These are phyloP conservation scores for Neurospora sp. DNA, from an alignment of 495 filamentous ascomycete species.

Conservation along the genomic window DNA sequence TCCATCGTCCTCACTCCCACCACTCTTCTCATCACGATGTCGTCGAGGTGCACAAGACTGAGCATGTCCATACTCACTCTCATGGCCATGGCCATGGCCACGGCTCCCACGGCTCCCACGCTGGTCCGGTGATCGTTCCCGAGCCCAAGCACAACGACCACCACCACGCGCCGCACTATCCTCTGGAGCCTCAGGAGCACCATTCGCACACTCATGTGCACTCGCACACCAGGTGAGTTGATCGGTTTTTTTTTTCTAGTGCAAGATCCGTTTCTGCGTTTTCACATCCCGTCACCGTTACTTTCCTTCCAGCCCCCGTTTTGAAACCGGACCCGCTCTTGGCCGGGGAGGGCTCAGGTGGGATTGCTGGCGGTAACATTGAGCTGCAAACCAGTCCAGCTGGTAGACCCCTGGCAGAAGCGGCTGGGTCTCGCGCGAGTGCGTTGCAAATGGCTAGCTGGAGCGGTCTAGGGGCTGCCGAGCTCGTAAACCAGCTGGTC, in stretches of 20 bases:
- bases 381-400: not conserved
- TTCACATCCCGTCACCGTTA: not conserved
- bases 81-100: not conserved
- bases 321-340: not conserved
- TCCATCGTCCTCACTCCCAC: not conserved
- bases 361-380: not conserved
- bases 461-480: not conserved
- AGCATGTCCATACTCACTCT: not conserved
- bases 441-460: not conserved
- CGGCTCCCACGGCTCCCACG: constrained; percentile 1
- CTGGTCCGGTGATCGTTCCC: not conserved
- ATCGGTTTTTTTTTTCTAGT: constrained; percentile 7
- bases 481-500: not conserved
- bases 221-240: constrained; percentile 19
- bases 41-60: constrained; percentile 16
- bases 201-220: not conserved
- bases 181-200: not conserved
- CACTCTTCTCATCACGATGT: constrained; percentile 37
- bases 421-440: not conserved
- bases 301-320: not conserved
- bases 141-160: not conserved
- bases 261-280: constrained; percentile 6
- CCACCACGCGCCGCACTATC: not conserved
- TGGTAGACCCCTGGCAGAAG: not conserved
- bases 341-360: not conserved